Base-by-base conservation (phyloP, 176 grass and related monocot species). In the Saccharum spontaneum region DNA sequence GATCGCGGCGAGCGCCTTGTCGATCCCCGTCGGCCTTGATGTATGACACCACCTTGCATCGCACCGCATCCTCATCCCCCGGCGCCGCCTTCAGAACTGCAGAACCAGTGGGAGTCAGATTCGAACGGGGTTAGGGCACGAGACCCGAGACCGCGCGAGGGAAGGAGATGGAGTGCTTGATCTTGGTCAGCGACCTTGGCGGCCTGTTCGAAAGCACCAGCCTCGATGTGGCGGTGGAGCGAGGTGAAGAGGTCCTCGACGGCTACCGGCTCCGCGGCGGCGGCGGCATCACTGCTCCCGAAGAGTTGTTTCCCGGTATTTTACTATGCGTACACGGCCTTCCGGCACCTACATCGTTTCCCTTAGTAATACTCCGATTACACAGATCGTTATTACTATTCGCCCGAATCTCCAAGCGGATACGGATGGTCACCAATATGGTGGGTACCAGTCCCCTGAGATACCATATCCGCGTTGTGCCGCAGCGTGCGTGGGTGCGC, bases 101-200 rank as follows among this genome's bases (percentile, higher is more conserved):
- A 52, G 43, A 41, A 84, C 50, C 38, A 65, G 1, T 12, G 11
- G 44, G 12, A 15, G 75, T 88, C 37, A 88, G 72, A 81, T 37
- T n/a, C 13, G 59, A 73, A 18, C 12, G 17, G 54, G 80, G 12
- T 45, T 59, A 41, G 80, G 76, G 84, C 39, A 74, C 10, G 24
- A 61, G 8, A 67, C 22, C 12, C 15, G 39, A 69, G 78, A 8
- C 48, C 44, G 46, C 37, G 74, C 26, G 14, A 1, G 48, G 44
- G 40, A 20, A 28, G 22, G 50, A 41, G 40, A 24, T n/a, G 20
- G 37, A 34, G 50, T 11, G 72, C 30, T 31, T 65, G 13, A 98
- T 93, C 93, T 95, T 98, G 93, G 89, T 98, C 91, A 28, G 96
- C 90, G 86, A 98, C 89, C 74, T 92, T 92, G 86, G 71, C 91